Evolutionary conservation across 495 filamentous ascomycete genomes (phyloP).

Genomic region (Mytilinidion resinicola): DNA sequence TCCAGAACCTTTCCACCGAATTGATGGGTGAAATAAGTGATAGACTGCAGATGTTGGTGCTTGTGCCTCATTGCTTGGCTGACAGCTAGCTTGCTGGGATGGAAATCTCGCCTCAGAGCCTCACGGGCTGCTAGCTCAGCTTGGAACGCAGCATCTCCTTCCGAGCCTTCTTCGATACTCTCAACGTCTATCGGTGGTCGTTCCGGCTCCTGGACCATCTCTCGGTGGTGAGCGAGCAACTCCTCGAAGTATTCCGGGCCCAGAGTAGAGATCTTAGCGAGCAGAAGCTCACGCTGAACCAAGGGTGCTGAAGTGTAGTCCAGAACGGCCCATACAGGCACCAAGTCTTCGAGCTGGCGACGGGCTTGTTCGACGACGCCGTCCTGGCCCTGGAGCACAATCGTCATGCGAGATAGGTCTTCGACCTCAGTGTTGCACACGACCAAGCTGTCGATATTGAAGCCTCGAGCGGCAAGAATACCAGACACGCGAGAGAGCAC

Average conservation of each 20-base stretch:
- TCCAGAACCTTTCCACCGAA: constrained; percentile 96
- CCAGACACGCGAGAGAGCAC: constrained; percentile 94
- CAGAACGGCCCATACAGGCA: constrained; percentile 96
- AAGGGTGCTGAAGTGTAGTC: constrained; percentile 90
- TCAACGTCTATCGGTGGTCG: constrained; percentile 33
- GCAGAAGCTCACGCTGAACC: constrained; percentile 90
- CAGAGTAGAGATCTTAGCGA: constrained; percentile 94
- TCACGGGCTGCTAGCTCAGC: constrained; percentile 27
- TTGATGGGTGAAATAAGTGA: constrained; percentile 93
- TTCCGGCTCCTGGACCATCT: constrained; percentile 49
- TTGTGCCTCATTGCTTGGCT: constrained; percentile 90
- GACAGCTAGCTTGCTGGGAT: constrained; percentile 74
- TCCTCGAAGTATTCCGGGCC: constrained; percentile 98
- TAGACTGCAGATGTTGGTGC: constrained; percentile 90
- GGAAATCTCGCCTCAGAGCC: constrained; percentile 59
- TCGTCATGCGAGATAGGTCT: constrained; percentile 96
- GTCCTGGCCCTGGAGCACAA: constrained; percentile 91
- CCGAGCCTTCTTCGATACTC: constrained; percentile 28
- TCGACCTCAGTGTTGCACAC: constrained; percentile 98
- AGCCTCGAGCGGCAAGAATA: constrained; percentile 90
- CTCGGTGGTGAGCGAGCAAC: constrained; percentile 85
- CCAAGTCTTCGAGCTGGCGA: constrained; percentile 89
- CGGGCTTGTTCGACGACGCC: constrained; percentile 97
- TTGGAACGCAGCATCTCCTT: constrained; percentile 30
- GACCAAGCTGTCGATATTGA: constrained; percentile 98